A percentile compares a stretch with the other conserved stretches of the same genome.
phyloP scores from a whole-genome alignment of 1,284 basidiomycete genomes.

The Ceratobasidium sp. region DNA sequence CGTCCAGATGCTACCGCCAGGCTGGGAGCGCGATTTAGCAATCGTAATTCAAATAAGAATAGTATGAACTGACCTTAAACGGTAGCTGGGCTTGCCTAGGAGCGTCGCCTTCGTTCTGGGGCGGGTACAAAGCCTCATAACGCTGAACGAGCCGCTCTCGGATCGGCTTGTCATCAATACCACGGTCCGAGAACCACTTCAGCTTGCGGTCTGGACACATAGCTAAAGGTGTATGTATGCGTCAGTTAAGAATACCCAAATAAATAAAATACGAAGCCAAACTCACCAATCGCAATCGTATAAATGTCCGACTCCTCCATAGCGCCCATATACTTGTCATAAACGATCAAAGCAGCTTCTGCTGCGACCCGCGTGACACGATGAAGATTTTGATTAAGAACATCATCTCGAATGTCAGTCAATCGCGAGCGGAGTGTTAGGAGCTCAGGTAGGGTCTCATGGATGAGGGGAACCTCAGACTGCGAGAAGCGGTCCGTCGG shows the following conservation, averaged over 20 bases:
- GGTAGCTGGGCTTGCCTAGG: not conserved
- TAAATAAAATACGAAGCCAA: no score
- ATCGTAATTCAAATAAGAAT: not conserved
- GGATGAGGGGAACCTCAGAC: not conserved
- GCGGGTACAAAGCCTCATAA: not conserved
- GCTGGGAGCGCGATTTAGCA: not conserved
- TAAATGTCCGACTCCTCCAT: not conserved
- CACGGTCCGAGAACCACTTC: not conserved
- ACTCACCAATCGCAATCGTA: constrained; percentile 20
- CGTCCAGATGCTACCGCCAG: not conserved
- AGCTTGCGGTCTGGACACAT: constrained; percentile 29
- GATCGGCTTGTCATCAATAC: no score
- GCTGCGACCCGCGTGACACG: constrained; percentile 12
- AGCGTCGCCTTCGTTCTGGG: not conserved
- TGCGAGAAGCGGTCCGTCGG: constrained; percentile 13
- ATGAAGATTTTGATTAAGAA: not conserved
- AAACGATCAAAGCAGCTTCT: not conserved
- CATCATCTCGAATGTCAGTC: not conserved
- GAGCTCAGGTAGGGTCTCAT: not conserved
- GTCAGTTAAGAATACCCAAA: not conserved
- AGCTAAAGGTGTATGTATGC: not conserved
- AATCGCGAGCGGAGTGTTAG: not conserved
- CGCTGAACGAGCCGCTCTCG: not conserved
- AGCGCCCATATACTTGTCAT: constrained; percentile 12
- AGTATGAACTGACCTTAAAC: not conserved